Base-by-base conservation (phyloP, 148 eudicot species). In the Arctostaphylos glauca region DNA sequence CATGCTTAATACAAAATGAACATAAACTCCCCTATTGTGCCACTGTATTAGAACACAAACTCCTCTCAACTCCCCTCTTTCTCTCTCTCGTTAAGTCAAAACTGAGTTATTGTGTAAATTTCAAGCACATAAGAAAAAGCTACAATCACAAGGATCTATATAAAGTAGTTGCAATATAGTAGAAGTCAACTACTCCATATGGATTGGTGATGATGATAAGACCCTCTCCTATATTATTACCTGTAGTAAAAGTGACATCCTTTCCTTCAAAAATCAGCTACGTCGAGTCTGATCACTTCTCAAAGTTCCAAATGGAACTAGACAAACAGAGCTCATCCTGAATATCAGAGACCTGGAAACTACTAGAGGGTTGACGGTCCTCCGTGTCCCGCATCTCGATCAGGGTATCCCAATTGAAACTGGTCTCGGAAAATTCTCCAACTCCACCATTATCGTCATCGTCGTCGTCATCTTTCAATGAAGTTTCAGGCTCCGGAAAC, bases 341-440 rank as follows among this genome's bases (percentile, higher is more conserved):
- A 38, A 9, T 21, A 0, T 62, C 68, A 23, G 38, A 62, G 23
- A 62, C 6, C 5, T 62, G 38, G 41, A 21, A 62, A 23, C 68
- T 62, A 62, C 68, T 62, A 0, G 68, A 62, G 38, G 68, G 68
- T 62, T 84, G 88, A 82, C 83, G 64, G 44, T 83, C 83, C 41
- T 87, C 88, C 7, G 52, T 49, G 54, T 81, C 85, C 13, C 89
- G 86, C 83, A 92, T 84, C 76, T 92, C 95, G 77, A 91, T 88
- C 54, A 92, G 83, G 46, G 89, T 90, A 77, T 92, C 96, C 98
- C 96, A 94, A 38, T 88, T 87, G 64, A 87, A 91, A 74, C 81
- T 80, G 1, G 82, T 81, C 60, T 90, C 90, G 5, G 54, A 56
- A 52, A 77, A 84, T 58, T 14, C 74, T 6, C 82, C 82, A 52